phyloP scores from a whole-genome alignment of 2,329 filamentous ascomycete species.

The Huntiella bhutanensis region DNA sequence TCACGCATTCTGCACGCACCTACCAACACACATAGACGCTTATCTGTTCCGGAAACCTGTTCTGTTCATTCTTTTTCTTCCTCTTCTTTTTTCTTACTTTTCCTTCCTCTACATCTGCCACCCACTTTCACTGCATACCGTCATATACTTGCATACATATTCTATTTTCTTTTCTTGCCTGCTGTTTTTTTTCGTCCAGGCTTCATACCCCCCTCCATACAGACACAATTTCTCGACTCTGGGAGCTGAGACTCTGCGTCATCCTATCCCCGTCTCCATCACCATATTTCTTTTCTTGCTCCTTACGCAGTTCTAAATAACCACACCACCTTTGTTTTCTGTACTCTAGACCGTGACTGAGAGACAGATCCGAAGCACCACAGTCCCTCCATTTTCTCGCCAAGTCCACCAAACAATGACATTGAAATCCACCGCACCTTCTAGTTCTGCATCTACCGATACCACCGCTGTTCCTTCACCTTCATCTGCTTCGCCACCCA shows the following conservation, averaged over 20 bases:
- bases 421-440: neutral
- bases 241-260: neutral
- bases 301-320: too few relatives aligned
- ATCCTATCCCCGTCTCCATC: neutral
- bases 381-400: neutral
- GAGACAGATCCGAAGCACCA: too few relatives aligned
- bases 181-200: conserved; percentile 1
- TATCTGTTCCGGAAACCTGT: too few relatives aligned
- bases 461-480: conserved; percentile 5
- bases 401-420: neutral
- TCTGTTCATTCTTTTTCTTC: conserved; percentile 2
- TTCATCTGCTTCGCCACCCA: conserved; percentile 2
- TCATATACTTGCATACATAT: too few relatives aligned
- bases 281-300: neutral
- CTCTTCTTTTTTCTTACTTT: neutral
- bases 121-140: too few relatives aligned
- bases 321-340: too few relatives aligned
- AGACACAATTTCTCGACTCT: neutral
- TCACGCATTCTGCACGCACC: conserved; percentile 1
- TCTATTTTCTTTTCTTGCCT: conserved; percentile 1
- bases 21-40: too few relatives aligned
- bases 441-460: neutral
- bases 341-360: too few relatives aligned
- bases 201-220: neutral
- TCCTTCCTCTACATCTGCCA: neutral